Evolutionary conservation across 345 rosid species (phyloP).

Genomic region (Nasturtium officinale): DNA sequence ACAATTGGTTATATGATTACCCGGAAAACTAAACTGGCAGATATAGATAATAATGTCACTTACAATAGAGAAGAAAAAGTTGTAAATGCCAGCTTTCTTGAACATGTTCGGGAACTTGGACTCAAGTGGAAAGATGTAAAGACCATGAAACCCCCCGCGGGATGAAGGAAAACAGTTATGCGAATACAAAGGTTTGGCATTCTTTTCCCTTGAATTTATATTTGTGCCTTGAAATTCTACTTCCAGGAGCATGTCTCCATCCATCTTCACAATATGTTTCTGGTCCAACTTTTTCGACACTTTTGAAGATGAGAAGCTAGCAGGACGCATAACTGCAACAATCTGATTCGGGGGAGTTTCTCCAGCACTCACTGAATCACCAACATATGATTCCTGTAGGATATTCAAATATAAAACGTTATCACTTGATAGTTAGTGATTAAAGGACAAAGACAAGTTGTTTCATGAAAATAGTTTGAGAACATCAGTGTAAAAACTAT

Average conservation of each 20-base stretch:
- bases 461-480: not conserved
- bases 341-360: conserved; percentile 51
- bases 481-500: not conserved
- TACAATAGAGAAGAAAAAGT: conserved; percentile 54
- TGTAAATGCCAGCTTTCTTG: conserved; percentile 53
- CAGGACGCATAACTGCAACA: conserved; percentile 74
- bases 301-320: conserved; percentile 42
- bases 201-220: conserved; percentile 8
- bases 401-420: not conserved
- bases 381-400: conserved; percentile 51
- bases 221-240: conserved; percentile 37
- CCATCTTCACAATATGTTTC: conserved; percentile 51
- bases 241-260: conserved; percentile 52
- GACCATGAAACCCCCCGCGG: conserved; percentile 49
- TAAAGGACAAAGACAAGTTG: not conserved
- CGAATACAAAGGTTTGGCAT: conserved; percentile 29
- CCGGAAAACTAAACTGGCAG: not conserved
- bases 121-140: conserved; percentile 56
- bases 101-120: conserved; percentile 45
- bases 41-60: conserved; percentile 24
- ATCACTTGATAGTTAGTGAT: not conserved
- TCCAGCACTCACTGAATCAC: conserved; percentile 51
- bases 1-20: conserved; percentile 6
- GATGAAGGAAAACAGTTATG: conserved; percentile 41
- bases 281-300: conserved; percentile 50